Percentiles rank a stretch among this genome's conserved stretches.
phyloP scores from a whole-genome alignment of 2,329 filamentous ascomycete genomes.

The Xylariaceae sp. region DNA sequence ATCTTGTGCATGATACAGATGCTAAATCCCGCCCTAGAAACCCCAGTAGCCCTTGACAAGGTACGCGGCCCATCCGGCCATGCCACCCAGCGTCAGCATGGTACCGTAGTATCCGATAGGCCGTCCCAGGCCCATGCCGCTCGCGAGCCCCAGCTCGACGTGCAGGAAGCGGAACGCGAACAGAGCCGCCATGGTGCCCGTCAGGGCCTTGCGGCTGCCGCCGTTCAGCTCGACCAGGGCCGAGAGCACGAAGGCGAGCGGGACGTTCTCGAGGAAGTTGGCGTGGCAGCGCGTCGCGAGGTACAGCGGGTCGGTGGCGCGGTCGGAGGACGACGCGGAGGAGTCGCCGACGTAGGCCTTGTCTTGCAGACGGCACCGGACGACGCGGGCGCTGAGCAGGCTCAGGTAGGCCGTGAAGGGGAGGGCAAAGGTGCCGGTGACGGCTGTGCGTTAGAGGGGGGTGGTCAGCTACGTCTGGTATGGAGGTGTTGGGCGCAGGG shows the following conservation, averaged over 20 bases:
- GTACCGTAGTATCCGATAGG: constrained; percentile 27
- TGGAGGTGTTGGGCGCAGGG: background rate
- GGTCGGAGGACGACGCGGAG: constrained; percentile 12
- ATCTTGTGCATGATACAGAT: too few species aligned
- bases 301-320: constrained; percentile 19
- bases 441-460: constrained; percentile 18
- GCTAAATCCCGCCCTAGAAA: constrained; percentile 4
- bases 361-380: constrained; percentile 20
- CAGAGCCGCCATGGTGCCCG: constrained; percentile 19
- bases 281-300: constrained; percentile 22
- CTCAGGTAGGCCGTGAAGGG: constrained; percentile 29
- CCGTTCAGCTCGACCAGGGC: constrained; percentile 29
- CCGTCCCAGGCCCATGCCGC: constrained; percentile 20
- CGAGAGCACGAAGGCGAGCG: constrained; percentile 25
- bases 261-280: constrained; percentile 30
- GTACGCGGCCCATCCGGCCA: constrained; percentile 26
- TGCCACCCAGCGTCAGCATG: constrained; percentile 17
- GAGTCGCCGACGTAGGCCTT: constrained; percentile 25
- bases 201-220: constrained; percentile 20
- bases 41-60: constrained; percentile 23
- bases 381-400: constrained; percentile 25
- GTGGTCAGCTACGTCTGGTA: background rate
- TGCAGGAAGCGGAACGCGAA: constrained; percentile 25
- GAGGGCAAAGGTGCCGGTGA: constrained; percentile 27
- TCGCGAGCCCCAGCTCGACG: constrained; percentile 23